A percentile compares a stretch with the other conserved stretches of the same genome.
Evolutionary conservation across 164 flowering plant genomes (phyloP).

Genomic region (Tetrastigma voinierianum): DNA sequence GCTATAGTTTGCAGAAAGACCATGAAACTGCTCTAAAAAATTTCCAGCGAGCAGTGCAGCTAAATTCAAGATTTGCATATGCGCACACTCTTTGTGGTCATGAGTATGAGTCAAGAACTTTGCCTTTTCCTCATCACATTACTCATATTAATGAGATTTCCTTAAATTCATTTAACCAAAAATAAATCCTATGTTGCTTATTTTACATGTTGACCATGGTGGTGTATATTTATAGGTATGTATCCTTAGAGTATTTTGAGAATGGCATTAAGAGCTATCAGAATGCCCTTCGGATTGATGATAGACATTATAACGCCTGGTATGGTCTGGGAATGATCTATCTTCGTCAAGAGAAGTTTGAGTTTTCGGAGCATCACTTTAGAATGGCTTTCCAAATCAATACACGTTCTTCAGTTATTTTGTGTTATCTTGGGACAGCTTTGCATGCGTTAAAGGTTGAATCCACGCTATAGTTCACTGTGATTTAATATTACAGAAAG

Average conservation of each 20-base stretch:
- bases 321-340: slow-evolving; percentile 96
- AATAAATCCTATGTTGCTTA: background rate
- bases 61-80: slow-evolving; percentile 85
- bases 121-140: background rate
- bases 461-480: background rate
- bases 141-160: background rate
- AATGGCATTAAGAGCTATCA: slow-evolving; percentile 91
- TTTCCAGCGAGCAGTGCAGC: slow-evolving; percentile 88
- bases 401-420: slow-evolving; percentile 88
- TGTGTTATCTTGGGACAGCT: slow-evolving; percentile 96
- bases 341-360: slow-evolving; percentile 93
- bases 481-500: background rate
- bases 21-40: slow-evolving; percentile 95
- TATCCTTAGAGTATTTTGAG: slow-evolving; percentile 90
- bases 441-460: slow-evolving; percentile 83
- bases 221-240: slow-evolving; percentile 50
- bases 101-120: slow-evolving; percentile 51
- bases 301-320: slow-evolving; percentile 95
- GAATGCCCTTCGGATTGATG: slow-evolving; percentile 76
- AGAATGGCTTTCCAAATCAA: slow-evolving; percentile 85
- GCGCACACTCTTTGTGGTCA: slow-evolving; percentile 98
- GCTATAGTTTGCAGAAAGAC: slow-evolving; percentile 97
- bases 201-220: slow-evolving; percentile 2
- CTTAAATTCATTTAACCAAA: background rate
- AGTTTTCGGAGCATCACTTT: slow-evolving; percentile 93